These are phyloP conservation scores for Alliaria petiolata DNA, from an alignment of 345 rosid genomes.

Conservation along the genomic window DNA sequence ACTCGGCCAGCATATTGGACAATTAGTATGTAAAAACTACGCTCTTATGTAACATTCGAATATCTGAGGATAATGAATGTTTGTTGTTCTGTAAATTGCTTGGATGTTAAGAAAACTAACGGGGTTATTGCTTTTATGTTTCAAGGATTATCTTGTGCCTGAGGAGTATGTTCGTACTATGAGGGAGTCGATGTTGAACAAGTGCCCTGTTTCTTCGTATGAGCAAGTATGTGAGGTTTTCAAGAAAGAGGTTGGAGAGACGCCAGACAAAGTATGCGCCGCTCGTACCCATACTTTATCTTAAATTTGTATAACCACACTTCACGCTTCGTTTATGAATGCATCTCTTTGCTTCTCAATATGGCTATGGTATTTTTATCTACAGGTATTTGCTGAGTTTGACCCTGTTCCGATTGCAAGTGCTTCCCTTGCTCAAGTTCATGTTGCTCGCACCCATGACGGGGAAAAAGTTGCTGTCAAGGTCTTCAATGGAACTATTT, in stretches of 20 bases:
- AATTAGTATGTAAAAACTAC: conserved; percentile 52
- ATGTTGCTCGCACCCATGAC: conserved; percentile 69
- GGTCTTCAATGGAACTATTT: conserved; percentile 42
- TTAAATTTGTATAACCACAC: not conserved
- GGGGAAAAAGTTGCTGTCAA: conserved; percentile 91
- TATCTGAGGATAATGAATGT: not conserved
- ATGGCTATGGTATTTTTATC: not conserved
- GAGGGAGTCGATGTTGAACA: conserved; percentile 93
- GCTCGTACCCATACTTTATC: not conserved
- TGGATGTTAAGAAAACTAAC: not conserved
- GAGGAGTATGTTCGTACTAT: conserved; percentile 74
- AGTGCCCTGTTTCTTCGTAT: conserved; percentile 87
- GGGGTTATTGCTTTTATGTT: conserved; percentile 16
- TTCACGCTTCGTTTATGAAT: not conserved
- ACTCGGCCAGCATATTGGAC: conserved; percentile 95
- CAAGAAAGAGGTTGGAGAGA: conserved; percentile 83
- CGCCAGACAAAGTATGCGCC: conserved; percentile 70
- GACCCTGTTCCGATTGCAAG: conserved; percentile 93
- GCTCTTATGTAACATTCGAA: conserved; percentile 1
- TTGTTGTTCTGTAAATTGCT: not conserved
- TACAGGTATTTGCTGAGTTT: conserved; percentile 71
- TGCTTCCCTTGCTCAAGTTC: conserved; percentile 99
- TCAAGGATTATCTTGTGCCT: conserved; percentile 85
- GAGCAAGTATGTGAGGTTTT: conserved; percentile 92
- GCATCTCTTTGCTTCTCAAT: not conserved